Evolutionary conservation across 805 yeast species (phyloP), one percentile per base, ranked within the genome.

Genomic region (Saturnispora zaruensis): DNA sequence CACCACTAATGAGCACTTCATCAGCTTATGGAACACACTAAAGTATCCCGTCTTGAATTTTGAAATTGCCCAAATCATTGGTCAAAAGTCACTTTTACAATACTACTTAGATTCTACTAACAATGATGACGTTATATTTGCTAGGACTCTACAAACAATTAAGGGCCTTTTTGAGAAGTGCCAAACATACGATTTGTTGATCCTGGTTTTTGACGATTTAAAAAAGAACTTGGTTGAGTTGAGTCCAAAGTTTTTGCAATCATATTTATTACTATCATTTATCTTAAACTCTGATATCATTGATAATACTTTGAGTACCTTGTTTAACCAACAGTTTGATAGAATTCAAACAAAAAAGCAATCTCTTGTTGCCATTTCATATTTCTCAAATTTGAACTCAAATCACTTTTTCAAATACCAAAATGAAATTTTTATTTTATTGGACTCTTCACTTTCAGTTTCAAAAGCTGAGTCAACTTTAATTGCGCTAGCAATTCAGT

Each of bases 11-110:
- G 73, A 73, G 9, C 75, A 78, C 61, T 90, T 96, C 90, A 61
- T 76, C 6, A 76, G 82, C 1, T 61, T 91, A 4, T 93, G 96
- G 96, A 84, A 86, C 57, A 87, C 96, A 0, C 68, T 91, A 47
- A 91, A 91, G 63, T 89, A 79, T 63, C 96, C 91, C 64, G 74
- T 91, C n/a, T 69, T 91, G 50, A 96, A 91, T 63, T 82, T 82
- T 40, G 87, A 84, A 67, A 48, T 68, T 13, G 64, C 65, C 9
- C 60, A 60, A 32, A 59, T 65, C 11, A 62, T 64, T 28, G 61
- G 60, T 24, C 50, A 63, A 40, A 46, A 51, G 3, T 57, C 64
- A 16, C 50, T 67, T 41, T 41, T 58, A 34, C 53, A 57, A 18
- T 66, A 66, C 43, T 68, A 67, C 44, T 61, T 56, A 28, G 59